phyloP scores from a whole-genome alignment of 306 rosid genomes.

The Comarum palustre region DNA sequence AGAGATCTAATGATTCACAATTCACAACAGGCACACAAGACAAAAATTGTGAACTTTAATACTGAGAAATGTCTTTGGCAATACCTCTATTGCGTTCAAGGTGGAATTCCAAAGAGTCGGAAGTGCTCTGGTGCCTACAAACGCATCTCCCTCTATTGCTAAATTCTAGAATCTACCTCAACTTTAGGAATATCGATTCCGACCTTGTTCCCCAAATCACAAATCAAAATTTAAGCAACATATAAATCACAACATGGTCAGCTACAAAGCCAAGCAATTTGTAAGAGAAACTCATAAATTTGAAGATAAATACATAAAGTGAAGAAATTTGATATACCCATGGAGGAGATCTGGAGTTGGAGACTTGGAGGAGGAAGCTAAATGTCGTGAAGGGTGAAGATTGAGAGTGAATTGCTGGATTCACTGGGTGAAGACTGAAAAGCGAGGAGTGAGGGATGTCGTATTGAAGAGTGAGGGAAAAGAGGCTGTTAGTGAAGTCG shows the following conservation, averaged over 20 bases:
- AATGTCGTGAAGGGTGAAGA: too few species aligned
- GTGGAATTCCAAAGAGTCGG: slow-evolving; percentile 56
- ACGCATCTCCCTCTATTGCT: slow-evolving; percentile 59
- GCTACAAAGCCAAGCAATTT: too few species aligned
- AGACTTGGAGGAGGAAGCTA: too few species aligned
- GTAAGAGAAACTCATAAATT: too few species aligned
- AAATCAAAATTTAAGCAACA: not conserved
- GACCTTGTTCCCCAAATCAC: slow-evolving; percentile 37
- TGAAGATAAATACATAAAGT: too few species aligned
- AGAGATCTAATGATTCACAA: not conserved
- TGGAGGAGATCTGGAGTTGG: too few species aligned
- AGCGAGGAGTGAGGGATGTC: too few species aligned
- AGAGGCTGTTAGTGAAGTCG: too few species aligned
- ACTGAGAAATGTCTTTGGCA: not conserved
- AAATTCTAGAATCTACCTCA: slow-evolving; percentile 56
- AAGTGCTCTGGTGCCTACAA: slow-evolving; percentile 66
- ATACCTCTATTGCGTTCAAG: slow-evolving; percentile 55
- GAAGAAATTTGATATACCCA: too few species aligned
- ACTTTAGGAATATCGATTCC: slow-evolving; percentile 57
- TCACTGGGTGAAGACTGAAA: too few species aligned
- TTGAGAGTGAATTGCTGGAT: too few species aligned
- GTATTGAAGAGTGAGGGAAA: too few species aligned
- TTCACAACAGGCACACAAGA: not conserved
- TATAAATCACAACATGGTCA: not conserved
- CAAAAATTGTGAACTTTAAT: not conserved